These are phyloP conservation scores for Lodderomyces orthopsilosis DNA, from an alignment of 1,139 yeast species.

Conservation along the genomic window DNA sequence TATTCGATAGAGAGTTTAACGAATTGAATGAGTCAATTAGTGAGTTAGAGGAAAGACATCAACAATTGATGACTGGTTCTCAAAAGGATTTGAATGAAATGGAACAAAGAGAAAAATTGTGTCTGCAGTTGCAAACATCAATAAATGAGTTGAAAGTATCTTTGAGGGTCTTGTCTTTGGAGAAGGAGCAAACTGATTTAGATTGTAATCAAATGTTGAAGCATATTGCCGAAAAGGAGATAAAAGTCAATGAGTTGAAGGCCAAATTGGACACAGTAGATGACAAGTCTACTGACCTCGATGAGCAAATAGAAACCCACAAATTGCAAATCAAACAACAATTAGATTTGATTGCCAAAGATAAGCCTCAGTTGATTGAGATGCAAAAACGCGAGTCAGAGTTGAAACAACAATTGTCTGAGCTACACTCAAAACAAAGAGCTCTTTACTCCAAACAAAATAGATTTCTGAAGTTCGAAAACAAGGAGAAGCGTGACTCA, in stretches of 20 bases:
- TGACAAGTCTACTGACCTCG: constrained; percentile 17
- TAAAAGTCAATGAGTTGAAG: constrained; percentile 31
- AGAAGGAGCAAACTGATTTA: constrained; percentile 50
- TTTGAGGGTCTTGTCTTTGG: constrained; percentile 44
- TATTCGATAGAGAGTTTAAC: constrained; percentile 72
- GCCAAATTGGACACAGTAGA: constrained; percentile 16
- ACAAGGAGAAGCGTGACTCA: constrained; percentile 57
- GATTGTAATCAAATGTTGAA: constrained; percentile 47
- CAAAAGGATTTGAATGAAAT: constrained; percentile 43
- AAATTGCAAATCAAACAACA: constrained; percentile 20
- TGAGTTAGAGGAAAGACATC: constrained; percentile 58
- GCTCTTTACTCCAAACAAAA: constrained; percentile 73
- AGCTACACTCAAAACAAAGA: constrained; percentile 54
- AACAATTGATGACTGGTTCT: constrained; percentile 45
- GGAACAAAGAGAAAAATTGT: constrained; percentile 45
- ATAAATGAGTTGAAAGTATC: constrained; percentile 39
- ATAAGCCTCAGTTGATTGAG: constrained; percentile 42
- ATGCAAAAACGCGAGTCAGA: constrained; percentile 41
- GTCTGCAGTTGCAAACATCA: constrained; percentile 47
- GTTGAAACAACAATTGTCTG: constrained; percentile 39
- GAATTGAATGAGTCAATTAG: constrained; percentile 63
- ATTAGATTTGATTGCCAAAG: constrained; percentile 20
- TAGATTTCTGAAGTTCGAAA: constrained; percentile 58
- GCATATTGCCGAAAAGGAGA: constrained; percentile 41
- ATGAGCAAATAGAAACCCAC: constrained; percentile 21